Evolutionary conservation across 2,329 filamentous ascomycete species (phyloP).

Genomic region (Cladosporium austrohemisphaericum): DNA sequence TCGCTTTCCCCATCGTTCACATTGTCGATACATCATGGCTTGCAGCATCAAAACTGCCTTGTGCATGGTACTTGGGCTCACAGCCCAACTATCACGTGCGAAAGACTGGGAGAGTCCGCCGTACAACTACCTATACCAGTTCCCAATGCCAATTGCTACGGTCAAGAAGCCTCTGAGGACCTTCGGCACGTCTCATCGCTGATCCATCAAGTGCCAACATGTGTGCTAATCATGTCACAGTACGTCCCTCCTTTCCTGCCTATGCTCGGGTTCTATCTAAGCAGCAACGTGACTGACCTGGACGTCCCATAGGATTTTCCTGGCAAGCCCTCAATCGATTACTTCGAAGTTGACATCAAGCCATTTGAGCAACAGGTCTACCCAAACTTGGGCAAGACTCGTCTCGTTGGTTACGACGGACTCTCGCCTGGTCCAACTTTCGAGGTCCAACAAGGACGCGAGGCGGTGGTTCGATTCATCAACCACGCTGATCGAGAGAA

Average conservation of each 20-base stretch:
- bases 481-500: slow-evolving; percentile 47
- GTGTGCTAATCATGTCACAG: too few species aligned
- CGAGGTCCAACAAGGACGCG: slow-evolving; percentile 45
- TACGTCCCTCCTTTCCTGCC: too few species aligned
- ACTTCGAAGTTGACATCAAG: slow-evolving; percentile 45
- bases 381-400: slow-evolving; percentile 38
- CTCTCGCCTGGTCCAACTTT: slow-evolving; percentile 51
- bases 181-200: slow-evolving; percentile 23
- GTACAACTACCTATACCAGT: slow-evolving; percentile 23
- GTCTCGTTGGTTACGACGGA: slow-evolving; percentile 47
- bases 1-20: too few species aligned
- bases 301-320: too few species aligned
- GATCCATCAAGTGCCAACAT: background rate
- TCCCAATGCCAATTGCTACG: slow-evolving; percentile 21
- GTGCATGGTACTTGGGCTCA: background rate
- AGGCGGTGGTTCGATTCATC: slow-evolving; percentile 53
- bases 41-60: background rate
- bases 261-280: too few species aligned
- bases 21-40: background rate
- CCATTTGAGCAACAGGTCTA: slow-evolving; percentile 43
- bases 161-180: slow-evolving; percentile 27
- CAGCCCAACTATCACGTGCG: background rate
- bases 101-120: slow-evolving; percentile 21
- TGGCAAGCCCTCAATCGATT: slow-evolving; percentile 37
- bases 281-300: too few species aligned